phyloP scores from a whole-genome alignment of 495 filamentous ascomycete species.

The Coniosporium apollinis region DNA sequence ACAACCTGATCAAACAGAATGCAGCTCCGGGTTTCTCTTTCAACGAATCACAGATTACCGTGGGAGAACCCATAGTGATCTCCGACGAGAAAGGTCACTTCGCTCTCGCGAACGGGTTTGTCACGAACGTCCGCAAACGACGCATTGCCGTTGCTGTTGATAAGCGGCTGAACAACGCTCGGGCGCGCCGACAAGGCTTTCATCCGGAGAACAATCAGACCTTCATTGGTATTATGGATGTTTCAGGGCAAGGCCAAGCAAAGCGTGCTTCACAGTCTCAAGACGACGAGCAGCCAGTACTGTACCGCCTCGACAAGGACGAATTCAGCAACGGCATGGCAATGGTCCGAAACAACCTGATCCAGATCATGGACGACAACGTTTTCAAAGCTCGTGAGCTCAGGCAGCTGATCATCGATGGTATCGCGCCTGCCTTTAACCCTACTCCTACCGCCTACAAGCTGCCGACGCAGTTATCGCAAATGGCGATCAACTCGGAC shows the following conservation, averaged over 20 bases:
- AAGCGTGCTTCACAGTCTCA: too few relatives aligned
- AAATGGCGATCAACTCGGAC: constrained; percentile 60
- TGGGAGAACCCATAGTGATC: constrained; percentile 88
- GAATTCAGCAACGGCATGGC: constrained; percentile 98
- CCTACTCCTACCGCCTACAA: constrained; percentile 40
- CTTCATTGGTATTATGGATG: constrained; percentile 85
- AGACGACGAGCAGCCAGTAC: constrained; percentile 37
- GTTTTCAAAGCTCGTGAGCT: constrained; percentile 55
- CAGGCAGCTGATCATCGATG: constrained; percentile 60
- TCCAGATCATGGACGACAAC: constrained; percentile 76
- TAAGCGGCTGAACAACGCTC: constrained; percentile 68
- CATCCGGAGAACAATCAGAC: constrained; percentile 58
- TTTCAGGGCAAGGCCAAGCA: constrained; percentile 35
- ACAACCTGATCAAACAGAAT: constrained; percentile 59
- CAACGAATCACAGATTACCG: constrained; percentile 71
- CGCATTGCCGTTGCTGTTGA: constrained; percentile 79
- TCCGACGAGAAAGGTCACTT: constrained; percentile 92
- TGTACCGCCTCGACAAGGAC: constrained; percentile 87
- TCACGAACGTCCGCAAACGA: constrained; percentile 53
- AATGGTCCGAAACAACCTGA: constrained; percentile 76
- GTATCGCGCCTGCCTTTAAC: constrained; percentile 57
- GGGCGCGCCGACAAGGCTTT: constrained; percentile 58
- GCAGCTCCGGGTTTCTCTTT: constrained; percentile 51
- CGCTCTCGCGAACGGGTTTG: constrained; percentile 81
- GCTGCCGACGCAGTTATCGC: constrained; percentile 27